Percentiles rank a stretch among this genome's conserved stretches.
phyloP scores from a whole-genome alignment of 495 filamentous ascomycete genomes.

The Amorphotheca resinae region DNA sequence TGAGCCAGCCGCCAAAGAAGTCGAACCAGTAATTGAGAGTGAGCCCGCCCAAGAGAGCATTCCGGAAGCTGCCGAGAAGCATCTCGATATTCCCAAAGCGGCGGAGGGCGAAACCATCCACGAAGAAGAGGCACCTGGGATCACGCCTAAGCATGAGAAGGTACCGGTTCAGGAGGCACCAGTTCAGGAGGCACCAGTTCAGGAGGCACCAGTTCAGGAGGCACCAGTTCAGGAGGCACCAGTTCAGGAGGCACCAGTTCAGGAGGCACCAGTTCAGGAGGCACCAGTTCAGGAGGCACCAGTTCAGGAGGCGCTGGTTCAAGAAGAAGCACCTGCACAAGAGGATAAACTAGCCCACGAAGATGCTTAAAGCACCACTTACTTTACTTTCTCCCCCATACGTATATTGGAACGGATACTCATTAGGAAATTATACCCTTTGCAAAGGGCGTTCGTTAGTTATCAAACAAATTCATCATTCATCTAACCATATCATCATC shows the following conservation, averaged over 20 bases:
- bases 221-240: background rate
- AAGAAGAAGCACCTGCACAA: background rate
- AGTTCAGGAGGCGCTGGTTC: too few species aligned
- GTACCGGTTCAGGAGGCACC: too few species aligned
- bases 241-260: background rate
- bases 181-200: too few species aligned
- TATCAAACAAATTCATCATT: too few species aligned
- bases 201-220: too few species aligned
- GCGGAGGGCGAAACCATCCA: background rate
- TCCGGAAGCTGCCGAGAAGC: background rate
- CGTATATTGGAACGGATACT: too few species aligned
- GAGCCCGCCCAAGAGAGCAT: background rate
- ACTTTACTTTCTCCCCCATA: too few species aligned
- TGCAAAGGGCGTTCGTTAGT: too few species aligned
- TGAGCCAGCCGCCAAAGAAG: background rate
- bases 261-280: background rate
- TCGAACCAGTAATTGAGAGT: background rate
- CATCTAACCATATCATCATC: too few species aligned
- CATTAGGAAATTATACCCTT: too few species aligned
- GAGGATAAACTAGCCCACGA: background rate
- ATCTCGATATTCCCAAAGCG: background rate
- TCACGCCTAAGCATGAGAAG: too few species aligned
- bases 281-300: background rate
- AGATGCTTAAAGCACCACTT: too few species aligned
- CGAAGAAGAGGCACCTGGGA: background rate